Evolutionary conservation across 192 early-diverging fungal genomes (phyloP).

Genomic region (Coemansia sp.): DNA sequence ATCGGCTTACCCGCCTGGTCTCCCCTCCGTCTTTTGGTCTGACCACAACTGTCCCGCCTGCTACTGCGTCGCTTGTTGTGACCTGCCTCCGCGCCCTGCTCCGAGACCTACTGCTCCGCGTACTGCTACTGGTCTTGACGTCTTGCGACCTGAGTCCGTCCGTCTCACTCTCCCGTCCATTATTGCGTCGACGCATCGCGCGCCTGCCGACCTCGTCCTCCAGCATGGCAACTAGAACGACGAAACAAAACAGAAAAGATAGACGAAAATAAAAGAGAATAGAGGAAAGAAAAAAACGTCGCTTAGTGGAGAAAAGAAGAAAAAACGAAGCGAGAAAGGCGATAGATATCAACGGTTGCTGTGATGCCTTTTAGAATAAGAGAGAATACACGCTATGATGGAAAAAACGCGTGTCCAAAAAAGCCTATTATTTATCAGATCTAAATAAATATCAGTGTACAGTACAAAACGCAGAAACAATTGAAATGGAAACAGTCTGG

Average conservation of each 20-base stretch:
- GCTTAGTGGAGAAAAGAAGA: not conserved
- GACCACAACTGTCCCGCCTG: not conserved
- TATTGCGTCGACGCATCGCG: not conserved
- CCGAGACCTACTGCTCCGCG: not conserved
- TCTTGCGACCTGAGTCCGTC: conserved; percentile 8
- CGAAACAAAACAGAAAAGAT: not conserved
- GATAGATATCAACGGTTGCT: not conserved
- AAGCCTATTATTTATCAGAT: conserved; percentile 1
- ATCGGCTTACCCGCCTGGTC: not conserved
- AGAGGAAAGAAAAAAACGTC: not conserved
- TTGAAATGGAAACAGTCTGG: not conserved
- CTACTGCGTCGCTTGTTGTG: not conserved
- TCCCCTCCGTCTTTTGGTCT: conserved; percentile 1
- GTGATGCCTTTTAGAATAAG: not conserved
- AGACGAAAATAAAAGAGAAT: not conserved
- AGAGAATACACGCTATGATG: conserved; percentile 8
- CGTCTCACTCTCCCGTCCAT: not conserved
- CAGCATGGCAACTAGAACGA: conserved; percentile 12
- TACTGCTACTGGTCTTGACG: not conserved
- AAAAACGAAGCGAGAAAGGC: not conserved
- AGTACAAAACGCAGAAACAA: not conserved
- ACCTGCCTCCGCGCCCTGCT: conserved; percentile 1
- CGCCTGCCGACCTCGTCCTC: conserved; percentile 28
- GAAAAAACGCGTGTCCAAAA: not conserved
- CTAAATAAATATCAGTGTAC: not conserved